A percentile compares a stretch with the other conserved stretches of the same genome.
Evolutionary conservation across 306 rosid genomes (phyloP).

Genomic region (Pachyrhizus erosus): DNA sequence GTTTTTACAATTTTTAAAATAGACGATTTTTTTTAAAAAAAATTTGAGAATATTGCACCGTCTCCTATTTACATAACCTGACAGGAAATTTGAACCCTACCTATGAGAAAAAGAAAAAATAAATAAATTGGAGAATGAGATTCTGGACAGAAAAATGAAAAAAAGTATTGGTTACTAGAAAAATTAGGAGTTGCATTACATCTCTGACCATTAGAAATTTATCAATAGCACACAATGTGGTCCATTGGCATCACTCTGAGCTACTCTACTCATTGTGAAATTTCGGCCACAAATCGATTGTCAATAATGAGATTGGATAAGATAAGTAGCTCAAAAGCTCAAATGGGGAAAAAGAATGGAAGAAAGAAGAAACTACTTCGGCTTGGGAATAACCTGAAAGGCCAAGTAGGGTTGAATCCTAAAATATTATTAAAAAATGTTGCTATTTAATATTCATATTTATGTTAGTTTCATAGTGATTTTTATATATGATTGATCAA

Average conservation of each 20-base stretch:
- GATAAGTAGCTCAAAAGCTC: constrained; percentile 42
- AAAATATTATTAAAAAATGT: too few relatives aligned
- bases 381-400: neutral
- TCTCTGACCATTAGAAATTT: neutral
- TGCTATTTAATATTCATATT: too few relatives aligned
- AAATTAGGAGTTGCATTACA: constrained; percentile 1
- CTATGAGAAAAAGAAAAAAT: neutral
- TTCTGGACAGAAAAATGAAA: neutral
- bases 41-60: neutral
- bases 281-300: constrained; percentile 41
- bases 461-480: too few relatives aligned
- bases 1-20: neutral
- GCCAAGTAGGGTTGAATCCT: neutral
- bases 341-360: constrained; percentile 13
- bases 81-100: neutral
- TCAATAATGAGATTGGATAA: constrained; percentile 39
- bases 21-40: neutral
- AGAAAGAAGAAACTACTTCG: neutral
- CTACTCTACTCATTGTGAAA: constrained; percentile 37
- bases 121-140: constrained; percentile 25
- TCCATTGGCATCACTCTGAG: constrained; percentile 36
- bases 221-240: constrained; percentile 32
- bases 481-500: too few relatives aligned
- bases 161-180: neutral
- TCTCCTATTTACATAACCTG: neutral